phyloP scores from a whole-genome alignment of 129 eudicot species.

The Smallanthus sonchifolius region DNA sequence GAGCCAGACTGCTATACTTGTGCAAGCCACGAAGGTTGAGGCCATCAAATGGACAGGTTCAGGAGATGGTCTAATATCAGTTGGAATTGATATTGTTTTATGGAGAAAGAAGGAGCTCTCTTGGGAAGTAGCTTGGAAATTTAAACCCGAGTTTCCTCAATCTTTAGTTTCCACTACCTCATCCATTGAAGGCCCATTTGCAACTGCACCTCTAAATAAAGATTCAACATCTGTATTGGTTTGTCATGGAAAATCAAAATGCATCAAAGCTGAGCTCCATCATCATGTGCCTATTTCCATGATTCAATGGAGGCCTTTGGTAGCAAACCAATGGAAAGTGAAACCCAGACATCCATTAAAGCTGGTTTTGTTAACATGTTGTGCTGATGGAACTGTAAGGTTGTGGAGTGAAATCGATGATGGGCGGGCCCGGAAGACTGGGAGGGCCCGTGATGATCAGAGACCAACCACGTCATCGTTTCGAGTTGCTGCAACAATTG shows the following conservation, averaged over 20 bases:
- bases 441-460: slow-evolving; percentile 52
- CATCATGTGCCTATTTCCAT: slow-evolving; percentile 72
- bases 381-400: slow-evolving; percentile 85
- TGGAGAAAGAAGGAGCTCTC: slow-evolving; percentile 67
- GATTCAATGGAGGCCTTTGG: slow-evolving; percentile 94
- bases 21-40: slow-evolving; percentile 56
- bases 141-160: slow-evolving; percentile 58
- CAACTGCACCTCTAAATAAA: slow-evolving; percentile 53
- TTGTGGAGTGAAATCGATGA: slow-evolving; percentile 87
- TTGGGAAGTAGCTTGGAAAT: slow-evolving; percentile 86
- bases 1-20: slow-evolving; percentile 89
- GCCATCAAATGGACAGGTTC: slow-evolving; percentile 80
- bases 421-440: slow-evolving; percentile 50
- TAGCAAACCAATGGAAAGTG: slow-evolving; percentile 36
- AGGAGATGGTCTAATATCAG: slow-evolving; percentile 88
- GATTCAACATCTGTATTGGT: slow-evolving; percentile 41
- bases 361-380: slow-evolving; percentile 67
- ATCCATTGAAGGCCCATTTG: slow-evolving; percentile 65
- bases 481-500: slow-evolving; percentile 76
- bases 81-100: slow-evolving; percentile 61
- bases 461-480: slow-evolving; percentile 46
- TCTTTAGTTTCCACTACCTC: slow-evolving; percentile 66
- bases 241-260: slow-evolving; percentile 46
- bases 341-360: slow-evolving; percentile 38
- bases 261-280: slow-evolving; percentile 50